These are phyloP conservation scores for Tulasnella sp. DNA, from an alignment of 768 basidiomycete genomes.

Conservation along the genomic window DNA sequence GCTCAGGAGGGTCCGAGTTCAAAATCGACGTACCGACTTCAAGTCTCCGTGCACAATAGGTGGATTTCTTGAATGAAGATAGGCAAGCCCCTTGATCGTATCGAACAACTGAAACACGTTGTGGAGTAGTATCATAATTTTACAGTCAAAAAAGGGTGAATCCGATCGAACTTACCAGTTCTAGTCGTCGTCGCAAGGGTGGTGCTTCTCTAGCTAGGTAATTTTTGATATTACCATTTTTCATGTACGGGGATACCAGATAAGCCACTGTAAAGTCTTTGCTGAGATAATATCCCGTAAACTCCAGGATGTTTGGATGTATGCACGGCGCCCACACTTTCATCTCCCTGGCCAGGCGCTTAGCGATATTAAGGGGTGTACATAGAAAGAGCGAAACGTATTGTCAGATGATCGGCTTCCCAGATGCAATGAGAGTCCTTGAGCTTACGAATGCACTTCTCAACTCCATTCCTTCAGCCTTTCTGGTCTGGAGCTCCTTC, in stretches of 20 bases:
- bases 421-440: neutral
- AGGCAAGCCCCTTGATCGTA: neutral
- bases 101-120: neutral
- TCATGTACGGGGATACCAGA: neutral
- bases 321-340: neutral
- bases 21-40: neutral
- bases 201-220: neutral
- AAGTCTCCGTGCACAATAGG: neutral
- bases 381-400: neutral
- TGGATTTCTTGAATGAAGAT: slow-evolving; percentile 1
- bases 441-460: neutral
- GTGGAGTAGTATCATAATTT: neutral
- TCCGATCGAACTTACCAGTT: neutral
- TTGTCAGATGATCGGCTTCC: neutral
- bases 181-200: neutral
- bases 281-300: neutral
- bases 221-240: neutral
- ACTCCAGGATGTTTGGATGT: neutral
- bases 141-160: no score
- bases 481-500: neutral
- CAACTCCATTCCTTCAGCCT: neutral
- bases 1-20: no score
- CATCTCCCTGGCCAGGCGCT: neutral
- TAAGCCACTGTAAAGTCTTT: neutral
- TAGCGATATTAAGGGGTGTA: neutral